These are phyloP conservation scores for Colletotrichum ledebouriae DNA, from an alignment of 2,329 filamentous ascomycete species.

Conservation along the genomic window DNA sequence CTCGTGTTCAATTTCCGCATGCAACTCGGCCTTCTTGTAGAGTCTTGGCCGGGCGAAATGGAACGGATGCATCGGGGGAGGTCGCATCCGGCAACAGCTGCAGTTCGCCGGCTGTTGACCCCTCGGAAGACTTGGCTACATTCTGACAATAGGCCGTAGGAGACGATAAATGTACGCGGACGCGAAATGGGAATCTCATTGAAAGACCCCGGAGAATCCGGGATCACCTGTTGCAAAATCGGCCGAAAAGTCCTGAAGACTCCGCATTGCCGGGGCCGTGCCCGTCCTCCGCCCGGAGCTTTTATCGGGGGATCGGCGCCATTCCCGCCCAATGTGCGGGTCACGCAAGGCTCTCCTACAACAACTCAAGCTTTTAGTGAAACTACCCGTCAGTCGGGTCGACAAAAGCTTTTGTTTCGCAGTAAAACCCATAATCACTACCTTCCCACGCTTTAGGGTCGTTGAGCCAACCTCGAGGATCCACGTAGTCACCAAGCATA, in stretches of 20 bases:
- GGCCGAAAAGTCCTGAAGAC: neutral
- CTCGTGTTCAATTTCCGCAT: slow-evolving; percentile 21
- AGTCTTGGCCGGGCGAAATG: slow-evolving; percentile 6
- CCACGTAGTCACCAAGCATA: no score
- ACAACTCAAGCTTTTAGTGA: no score
- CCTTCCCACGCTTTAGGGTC: no score
- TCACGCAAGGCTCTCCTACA: neutral
- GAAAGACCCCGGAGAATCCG: neutral
- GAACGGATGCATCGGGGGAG: slow-evolving; percentile 22
- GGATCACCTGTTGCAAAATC: no score
- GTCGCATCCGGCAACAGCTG: neutral
- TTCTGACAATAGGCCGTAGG: neutral
- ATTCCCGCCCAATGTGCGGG: neutral
- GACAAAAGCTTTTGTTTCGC: no score
- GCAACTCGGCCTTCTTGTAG: neutral
- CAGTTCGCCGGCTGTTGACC: neutral
- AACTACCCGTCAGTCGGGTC: no score
- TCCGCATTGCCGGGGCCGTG: neutral
- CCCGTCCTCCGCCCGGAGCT: no score
- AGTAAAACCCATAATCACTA: no score
- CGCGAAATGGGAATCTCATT: neutral
- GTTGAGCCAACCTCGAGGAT: no score
- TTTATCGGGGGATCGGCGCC: neutral
- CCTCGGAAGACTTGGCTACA: neutral
- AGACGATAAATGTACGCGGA: rapidly evolving